Evolutionary conservation across 257 asterid genomes (phyloP).

Genomic region (Capsicum chinense): DNA sequence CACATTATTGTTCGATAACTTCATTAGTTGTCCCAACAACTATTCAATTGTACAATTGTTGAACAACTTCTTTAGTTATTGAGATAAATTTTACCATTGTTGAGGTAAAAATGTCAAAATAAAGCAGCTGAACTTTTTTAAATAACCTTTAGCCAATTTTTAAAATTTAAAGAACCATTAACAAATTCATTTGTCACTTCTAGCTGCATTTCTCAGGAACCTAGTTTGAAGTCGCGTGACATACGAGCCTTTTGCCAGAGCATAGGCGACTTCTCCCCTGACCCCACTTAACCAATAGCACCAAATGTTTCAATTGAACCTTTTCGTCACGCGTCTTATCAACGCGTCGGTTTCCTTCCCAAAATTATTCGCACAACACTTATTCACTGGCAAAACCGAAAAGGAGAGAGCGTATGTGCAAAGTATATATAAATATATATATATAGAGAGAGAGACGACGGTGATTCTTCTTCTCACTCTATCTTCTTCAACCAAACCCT

Average conservation of each 20-base stretch:
- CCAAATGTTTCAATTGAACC: slow-evolving; percentile 30
- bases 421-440: neutral
- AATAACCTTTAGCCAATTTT: too few species aligned
- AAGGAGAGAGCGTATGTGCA: slow-evolving; percentile 17
- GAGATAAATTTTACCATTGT: too few species aligned
- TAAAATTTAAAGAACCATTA: too few species aligned
- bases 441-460: neutral
- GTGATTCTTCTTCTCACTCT: slow-evolving; percentile 8
- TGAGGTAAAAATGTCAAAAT: too few species aligned
- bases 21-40: too few species aligned
- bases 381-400: neutral
- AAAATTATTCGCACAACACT: neutral
- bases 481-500: slow-evolving; percentile 36
- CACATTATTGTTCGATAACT: too few species aligned
- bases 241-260: neutral
- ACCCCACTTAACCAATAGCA: neutral
- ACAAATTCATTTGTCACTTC: too few species aligned
- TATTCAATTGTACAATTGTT: too few species aligned
- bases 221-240: slow-evolving; percentile 16
- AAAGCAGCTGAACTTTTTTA: too few species aligned
- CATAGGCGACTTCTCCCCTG: neutral
- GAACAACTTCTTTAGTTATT: too few species aligned
- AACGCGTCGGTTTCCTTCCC: slow-evolving; percentile 34
- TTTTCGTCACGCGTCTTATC: slow-evolving; percentile 30
- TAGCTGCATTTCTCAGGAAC: too few species aligned